Base-by-base conservation (phyloP, 768 basidiomycete species). In the Serpula lacrymans region DNA sequence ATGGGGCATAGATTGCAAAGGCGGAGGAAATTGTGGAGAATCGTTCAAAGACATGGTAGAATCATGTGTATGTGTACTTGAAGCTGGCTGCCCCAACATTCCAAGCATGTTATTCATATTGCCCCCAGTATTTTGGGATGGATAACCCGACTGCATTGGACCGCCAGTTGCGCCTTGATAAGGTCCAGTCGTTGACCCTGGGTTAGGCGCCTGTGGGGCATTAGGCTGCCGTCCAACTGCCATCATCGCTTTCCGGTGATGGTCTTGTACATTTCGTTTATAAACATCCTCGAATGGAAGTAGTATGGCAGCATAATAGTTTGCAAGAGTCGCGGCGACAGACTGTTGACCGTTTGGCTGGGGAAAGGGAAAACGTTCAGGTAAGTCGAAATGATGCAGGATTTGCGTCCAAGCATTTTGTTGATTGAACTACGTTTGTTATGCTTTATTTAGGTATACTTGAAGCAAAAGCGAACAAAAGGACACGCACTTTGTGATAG, bases 281-380 rank as follows among this genome's bases (percentile, higher is more conserved):
- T 82, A 84, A 22, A 67, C 58, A 24, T 85, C 82, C 60, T 91
- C 88, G 50, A 90, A 87, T 3, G 86, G 84, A 27, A 67, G 64
- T 17, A 89, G 65, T 42, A 91, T 68, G 12, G 58, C 64, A 59
- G 65, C 71, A 59, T 88, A 91, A 54, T 80, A 74, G 36, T 77
- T 69, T 17, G 68, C 71, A 37, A 88, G 62, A 45, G 74, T 49
- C 28, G 54, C 54, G n/a, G 77, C 73, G 9, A 77, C 75, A 25
- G 74, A 60, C 4, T 67, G 67, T 18, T 68, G 66, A 25, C 76
- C 75, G 45, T 65, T 71, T 10, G 68, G 59, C 52, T 74, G 65
- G 52, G 73, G 55, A 39, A 60, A 53, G 36, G 73, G 68, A 51
- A 74, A 62, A 57, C 72, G 69, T 50, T 81, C 79, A 23, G 81